Percentiles rank a stretch among this genome's conserved stretches.
These are phyloP conservation scores for Somion occarium DNA, from an alignment of 1,284 basidiomycete species.

Conservation along the genomic window DNA sequence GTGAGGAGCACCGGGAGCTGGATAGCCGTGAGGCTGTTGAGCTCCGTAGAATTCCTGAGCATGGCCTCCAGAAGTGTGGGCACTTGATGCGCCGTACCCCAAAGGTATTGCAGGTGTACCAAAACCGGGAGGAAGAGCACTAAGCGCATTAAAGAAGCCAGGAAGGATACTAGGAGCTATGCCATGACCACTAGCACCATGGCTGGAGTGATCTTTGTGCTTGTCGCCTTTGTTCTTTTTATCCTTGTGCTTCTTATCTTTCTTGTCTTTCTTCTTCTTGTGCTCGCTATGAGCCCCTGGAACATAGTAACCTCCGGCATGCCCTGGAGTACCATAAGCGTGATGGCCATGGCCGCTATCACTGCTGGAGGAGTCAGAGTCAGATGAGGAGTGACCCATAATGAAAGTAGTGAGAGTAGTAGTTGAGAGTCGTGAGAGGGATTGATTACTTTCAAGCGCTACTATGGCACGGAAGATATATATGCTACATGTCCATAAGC, in stretches of 20 bases:
- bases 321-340: neutral
- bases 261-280: constrained; percentile 17
- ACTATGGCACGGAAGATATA: neutral
- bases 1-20: constrained; percentile 6
- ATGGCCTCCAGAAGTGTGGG: neutral
- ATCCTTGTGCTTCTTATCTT: constrained; percentile 16
- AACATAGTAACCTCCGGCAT: neutral
- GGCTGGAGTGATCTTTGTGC: constrained; percentile 4
- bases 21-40: neutral
- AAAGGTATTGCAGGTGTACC: neutral
- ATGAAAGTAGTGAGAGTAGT: neutral
- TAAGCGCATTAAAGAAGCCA: constrained; percentile 5
- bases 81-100: neutral
- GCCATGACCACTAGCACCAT: neutral
- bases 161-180: neutral
- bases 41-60: constrained; percentile 1
- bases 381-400: constrained; percentile 5
- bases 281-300: constrained; percentile 4
- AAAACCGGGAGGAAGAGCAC: constrained; percentile 1
- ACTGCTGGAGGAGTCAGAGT: constrained; percentile 4
- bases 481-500: neutral
- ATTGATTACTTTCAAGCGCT: neutral
- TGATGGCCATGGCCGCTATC: constrained; percentile 1
- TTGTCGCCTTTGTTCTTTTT: constrained; percentile 18
- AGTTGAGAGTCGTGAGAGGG: neutral